These are phyloP conservation scores for Suhomyces bribrorum DNA, from an alignment of 1,139 yeast species.

Conservation along the genomic window DNA sequence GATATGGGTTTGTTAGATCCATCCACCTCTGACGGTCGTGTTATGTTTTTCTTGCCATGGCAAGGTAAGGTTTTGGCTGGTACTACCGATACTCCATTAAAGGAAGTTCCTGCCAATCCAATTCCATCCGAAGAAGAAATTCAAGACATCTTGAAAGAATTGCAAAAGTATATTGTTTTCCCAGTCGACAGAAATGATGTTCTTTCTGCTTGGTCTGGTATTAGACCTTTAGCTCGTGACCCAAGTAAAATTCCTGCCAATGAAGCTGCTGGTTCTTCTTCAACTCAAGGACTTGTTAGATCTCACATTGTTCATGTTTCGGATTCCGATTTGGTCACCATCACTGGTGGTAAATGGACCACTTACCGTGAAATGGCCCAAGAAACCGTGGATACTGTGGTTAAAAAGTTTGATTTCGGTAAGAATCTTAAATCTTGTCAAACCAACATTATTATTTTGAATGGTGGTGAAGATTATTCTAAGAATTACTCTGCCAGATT, in stretches of 20 bases:
- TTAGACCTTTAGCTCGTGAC: conserved; percentile 90
- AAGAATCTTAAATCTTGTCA: conserved; percentile 54
- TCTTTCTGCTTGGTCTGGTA: conserved; percentile 95
- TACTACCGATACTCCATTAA: conserved; percentile 85
- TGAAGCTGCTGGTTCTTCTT: conserved; percentile 41
- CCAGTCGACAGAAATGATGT: conserved; percentile 90
- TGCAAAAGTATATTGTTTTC: conserved; percentile 86
- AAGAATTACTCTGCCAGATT: conserved; percentile 75
- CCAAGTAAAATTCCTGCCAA: conserved; percentile 62
- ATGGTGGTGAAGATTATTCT: conserved; percentile 74
- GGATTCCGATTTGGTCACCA: conserved; percentile 75
- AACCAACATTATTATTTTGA: conserved; percentile 62
- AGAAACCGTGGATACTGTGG: conserved; percentile 81
- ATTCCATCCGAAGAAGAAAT: conserved; percentile 88
- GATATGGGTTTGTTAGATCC: conserved; percentile 91
- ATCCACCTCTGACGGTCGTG: conserved; percentile 92
- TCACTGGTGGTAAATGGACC: conserved; percentile 98
- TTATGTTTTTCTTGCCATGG: conserved; percentile 97
- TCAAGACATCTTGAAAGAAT: conserved; percentile 81
- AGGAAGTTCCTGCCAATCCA: conserved; percentile 78
- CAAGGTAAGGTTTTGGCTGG: conserved; percentile 97
- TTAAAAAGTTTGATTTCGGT: conserved; percentile 50
- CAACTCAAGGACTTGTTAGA: conserved; percentile 85
- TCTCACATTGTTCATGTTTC: conserved; percentile 80
- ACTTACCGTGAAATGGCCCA: conserved; percentile 98